phyloP scores from a whole-genome alignment of 176 grass and related monocot genomes.

The Puccinellia tenuiflora region DNA sequence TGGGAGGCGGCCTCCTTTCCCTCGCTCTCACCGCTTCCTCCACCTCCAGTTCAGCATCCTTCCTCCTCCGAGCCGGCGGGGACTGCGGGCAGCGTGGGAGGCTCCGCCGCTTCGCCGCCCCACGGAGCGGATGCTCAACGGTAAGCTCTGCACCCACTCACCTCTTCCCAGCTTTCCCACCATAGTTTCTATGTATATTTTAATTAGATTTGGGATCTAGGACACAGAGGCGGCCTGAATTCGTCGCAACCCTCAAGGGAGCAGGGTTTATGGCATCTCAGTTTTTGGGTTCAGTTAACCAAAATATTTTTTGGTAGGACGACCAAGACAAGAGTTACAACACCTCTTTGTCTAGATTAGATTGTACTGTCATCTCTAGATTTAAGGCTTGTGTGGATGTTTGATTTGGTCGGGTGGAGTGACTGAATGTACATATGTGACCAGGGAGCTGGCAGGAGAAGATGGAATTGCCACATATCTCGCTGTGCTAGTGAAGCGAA shows the following conservation, averaged over 20 bases:
- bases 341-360: neutral
- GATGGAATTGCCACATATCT: neutral
- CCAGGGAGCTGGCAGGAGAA: neutral
- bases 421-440: neutral
- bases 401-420: neutral
- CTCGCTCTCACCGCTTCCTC: neutral
- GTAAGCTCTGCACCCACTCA: neutral
- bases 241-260: neutral
- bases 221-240: neutral
- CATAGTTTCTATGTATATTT: neutral
- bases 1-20: neutral
- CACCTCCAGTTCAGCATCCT: neutral
- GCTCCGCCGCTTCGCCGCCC: slow-evolving; percentile 1
- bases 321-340: neutral
- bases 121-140: neutral
- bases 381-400: neutral
- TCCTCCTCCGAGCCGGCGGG: neutral
- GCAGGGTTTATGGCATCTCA: neutral
- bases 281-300: neutral
- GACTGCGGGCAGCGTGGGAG: neutral
- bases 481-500: slow-evolving; percentile 7
- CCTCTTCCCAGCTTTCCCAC: neutral
- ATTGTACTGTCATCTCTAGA: neutral
- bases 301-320: neutral
- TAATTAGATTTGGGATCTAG: neutral